These are phyloP conservation scores for Arabidopsis suecica DNA, from an alignment of 345 rosid genomes.

Conservation along the genomic window DNA sequence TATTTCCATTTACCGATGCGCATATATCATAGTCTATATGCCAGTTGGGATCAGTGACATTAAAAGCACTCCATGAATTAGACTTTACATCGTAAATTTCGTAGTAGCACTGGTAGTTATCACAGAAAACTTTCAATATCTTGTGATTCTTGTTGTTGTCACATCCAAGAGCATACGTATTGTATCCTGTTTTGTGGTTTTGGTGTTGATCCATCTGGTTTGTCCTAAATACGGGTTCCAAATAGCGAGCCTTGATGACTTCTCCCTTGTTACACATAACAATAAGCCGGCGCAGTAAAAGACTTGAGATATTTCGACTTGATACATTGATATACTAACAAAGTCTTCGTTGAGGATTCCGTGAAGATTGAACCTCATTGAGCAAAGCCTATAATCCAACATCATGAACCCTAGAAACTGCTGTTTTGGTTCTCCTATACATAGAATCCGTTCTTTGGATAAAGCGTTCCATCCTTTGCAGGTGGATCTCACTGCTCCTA, in stretches of 20 bases:
- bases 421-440: neutral
- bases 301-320: neutral
- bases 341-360: neutral
- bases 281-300: neutral
- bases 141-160: constrained; percentile 7
- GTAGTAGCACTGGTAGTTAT: neutral
- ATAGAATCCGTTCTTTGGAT: neutral
- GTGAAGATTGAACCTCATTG: neutral
- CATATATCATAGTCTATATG: neutral
- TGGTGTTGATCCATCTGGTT: neutral
- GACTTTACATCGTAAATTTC: neutral
- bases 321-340: too few species aligned
- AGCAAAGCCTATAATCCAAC: neutral
- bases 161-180: neutral
- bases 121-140: neutral
- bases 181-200: too few species aligned
- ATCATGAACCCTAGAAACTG: constrained; percentile 3
- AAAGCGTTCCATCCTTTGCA: neutral
- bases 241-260: neutral
- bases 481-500: neutral
- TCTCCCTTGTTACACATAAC: neutral
- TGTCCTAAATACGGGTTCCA: neutral
- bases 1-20: neutral
- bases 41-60: neutral
- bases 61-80: neutral